Evolutionary conservation across 2,329 filamentous ascomycete species (phyloP).

Genomic region (Emmonsiellopsis sp.): DNA sequence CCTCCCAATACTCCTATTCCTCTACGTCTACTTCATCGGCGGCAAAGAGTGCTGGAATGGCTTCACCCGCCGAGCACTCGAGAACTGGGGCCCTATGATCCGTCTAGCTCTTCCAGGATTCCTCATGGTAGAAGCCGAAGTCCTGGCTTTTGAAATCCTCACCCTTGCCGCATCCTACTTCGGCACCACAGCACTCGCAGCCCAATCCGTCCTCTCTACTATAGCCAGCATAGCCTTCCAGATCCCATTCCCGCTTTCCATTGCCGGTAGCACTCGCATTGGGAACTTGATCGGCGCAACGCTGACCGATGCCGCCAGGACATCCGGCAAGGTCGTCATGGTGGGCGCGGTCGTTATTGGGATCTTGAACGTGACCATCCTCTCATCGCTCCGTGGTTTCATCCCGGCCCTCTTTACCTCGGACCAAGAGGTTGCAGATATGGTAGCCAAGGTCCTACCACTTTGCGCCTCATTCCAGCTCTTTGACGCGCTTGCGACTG

Average conservation of each 20-base stretch:
- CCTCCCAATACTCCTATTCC: constrained; percentile 61
- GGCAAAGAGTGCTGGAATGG: constrained; percentile 75
- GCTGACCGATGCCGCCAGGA: constrained; percentile 69
- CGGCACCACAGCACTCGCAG: constrained; percentile 69
- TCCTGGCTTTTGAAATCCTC: constrained; percentile 83
- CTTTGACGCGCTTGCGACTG: constrained; percentile 71
- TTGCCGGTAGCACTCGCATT: constrained; percentile 78
- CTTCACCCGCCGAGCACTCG: constrained; percentile 59
- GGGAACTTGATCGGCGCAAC: constrained; percentile 88
- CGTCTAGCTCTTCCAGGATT: constrained; percentile 79
- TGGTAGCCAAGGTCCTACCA: constrained; percentile 64
- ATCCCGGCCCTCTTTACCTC: constrained; percentile 74
- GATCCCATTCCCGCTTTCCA: constrained; percentile 83
- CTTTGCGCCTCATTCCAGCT: constrained; percentile 83
- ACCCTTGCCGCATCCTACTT: constrained; percentile 76
- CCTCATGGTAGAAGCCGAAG: constrained; percentile 90
- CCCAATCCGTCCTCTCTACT: constrained; percentile 76
- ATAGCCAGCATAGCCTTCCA: constrained; percentile 76
- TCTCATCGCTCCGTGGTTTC: constrained; percentile 58
- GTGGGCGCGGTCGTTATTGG: constrained; percentile 61
- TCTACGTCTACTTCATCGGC: constrained; percentile 64
- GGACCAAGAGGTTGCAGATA: constrained; percentile 58
- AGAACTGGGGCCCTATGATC: constrained; percentile 78
- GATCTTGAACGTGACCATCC: constrained; percentile 64
- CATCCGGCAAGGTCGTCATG: constrained; percentile 68